phyloP scores from a whole-genome alignment of 2,329 filamentous ascomycete genomes.

The Phialophora macrospora region DNA sequence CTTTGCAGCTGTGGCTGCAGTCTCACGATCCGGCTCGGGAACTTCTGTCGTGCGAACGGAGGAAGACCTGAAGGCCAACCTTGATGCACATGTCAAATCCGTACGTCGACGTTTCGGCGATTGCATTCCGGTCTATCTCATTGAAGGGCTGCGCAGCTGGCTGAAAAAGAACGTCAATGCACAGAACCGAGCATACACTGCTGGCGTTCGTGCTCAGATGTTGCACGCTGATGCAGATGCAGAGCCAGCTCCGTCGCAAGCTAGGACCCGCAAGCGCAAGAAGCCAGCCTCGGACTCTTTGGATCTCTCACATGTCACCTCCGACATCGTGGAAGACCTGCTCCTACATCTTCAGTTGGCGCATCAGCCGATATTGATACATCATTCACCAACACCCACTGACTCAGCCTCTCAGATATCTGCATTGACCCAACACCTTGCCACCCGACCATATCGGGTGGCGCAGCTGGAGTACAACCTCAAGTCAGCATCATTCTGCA shows the following conservation, averaged over 20 bases:
- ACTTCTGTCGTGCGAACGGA: constrained; percentile 42
- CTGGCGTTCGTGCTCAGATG: constrained; percentile 62
- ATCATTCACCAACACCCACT: constrained; percentile 65
- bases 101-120: constrained; percentile 61
- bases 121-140: constrained; percentile 68
- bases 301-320: constrained; percentile 60
- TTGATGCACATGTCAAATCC: constrained; percentile 64
- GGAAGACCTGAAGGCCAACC: constrained; percentile 51
- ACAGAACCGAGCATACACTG: constrained; percentile 70
- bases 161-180: constrained; percentile 70
- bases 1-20: constrained; percentile 64
- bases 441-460: constrained; percentile 71
- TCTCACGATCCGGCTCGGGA: constrained; percentile 3
- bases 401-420: constrained; percentile 76
- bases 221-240: constrained; percentile 41
- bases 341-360: constrained; percentile 71
- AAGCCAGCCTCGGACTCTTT: constrained; percentile 48
- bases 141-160: constrained; percentile 71
- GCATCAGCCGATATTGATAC: constrained; percentile 66
- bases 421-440: constrained; percentile 77
- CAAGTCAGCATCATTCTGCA: constrained; percentile 68
- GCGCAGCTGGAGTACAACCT: constrained; percentile 56
- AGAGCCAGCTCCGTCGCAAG: constrained; percentile 11
- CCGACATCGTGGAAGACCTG: constrained; percentile 72
- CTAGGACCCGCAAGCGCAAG: constrained; percentile 43